Evolutionary conservation across 495 filamentous ascomycete genomes (phyloP).

Genomic region (Aspergillus bertholletiae): DNA sequence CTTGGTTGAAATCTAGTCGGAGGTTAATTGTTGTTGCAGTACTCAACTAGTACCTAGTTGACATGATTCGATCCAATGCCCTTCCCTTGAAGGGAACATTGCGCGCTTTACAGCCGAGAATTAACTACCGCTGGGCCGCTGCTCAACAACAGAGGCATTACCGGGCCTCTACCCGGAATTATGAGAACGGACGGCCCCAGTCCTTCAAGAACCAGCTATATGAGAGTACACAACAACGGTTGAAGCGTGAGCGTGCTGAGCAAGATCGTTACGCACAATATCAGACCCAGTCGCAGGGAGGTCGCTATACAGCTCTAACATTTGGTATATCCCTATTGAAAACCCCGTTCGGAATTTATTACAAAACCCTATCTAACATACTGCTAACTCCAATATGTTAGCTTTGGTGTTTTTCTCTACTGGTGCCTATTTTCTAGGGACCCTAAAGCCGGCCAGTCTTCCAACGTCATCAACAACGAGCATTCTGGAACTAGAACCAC

Average conservation of each 20-base stretch:
- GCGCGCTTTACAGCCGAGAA: conserved; percentile 18
- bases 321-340: conserved; percentile 50
- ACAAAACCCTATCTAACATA: background rate
- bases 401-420: conserved; percentile 57
- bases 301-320: conserved; percentile 57
- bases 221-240: conserved; percentile 72
- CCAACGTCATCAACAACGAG: conserved; percentile 70
- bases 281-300: conserved; percentile 47
- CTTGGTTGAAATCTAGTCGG: no score
- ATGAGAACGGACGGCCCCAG: conserved; percentile 28
- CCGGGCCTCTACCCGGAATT: conserved; percentile 15
- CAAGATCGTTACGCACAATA: conserved; percentile 60
- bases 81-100: conserved; percentile 6
- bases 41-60: background rate
- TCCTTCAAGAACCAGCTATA: conserved; percentile 86
- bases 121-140: background rate
- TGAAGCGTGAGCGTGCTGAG: conserved; percentile 70
- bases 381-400: conserved; percentile 17
- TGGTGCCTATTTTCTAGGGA: conserved; percentile 70
- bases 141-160: conserved; percentile 20
- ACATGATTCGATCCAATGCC: background rate
- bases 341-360: background rate
- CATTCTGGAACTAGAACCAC: conserved; percentile 55
- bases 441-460: conserved; percentile 52
- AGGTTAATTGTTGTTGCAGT: background rate